Evolutionary conservation across 805 yeast species (phyloP).

Genomic region (Wickerhamomyces strasburgensis): DNA sequence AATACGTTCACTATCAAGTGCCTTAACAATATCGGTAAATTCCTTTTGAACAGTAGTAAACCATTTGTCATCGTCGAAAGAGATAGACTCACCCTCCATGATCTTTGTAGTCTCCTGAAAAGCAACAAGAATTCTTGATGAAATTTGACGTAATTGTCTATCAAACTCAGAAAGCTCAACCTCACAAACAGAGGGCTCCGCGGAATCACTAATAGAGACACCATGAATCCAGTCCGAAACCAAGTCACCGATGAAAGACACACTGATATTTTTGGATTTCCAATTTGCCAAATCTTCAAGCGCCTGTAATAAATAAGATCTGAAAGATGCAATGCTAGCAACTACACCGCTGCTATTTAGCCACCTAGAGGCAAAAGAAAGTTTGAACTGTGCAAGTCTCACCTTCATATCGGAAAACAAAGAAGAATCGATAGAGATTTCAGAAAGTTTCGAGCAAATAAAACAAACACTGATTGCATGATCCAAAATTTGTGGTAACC

Average conservation of each 20-base stretch:
- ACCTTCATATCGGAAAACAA: constrained; percentile 17
- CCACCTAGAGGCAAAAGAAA: constrained; percentile 11
- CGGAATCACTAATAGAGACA: background rate
- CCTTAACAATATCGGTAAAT: constrained; percentile 36
- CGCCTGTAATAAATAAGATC: constrained; percentile 23
- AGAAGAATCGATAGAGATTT: constrained; percentile 13
- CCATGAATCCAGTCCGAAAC: constrained; percentile 42
- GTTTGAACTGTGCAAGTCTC: constrained; percentile 8
- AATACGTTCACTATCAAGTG: constrained; percentile 37
- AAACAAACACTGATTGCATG: constrained; percentile 25
- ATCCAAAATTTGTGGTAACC: constrained; percentile 32
- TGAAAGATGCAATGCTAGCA: constrained; percentile 20
- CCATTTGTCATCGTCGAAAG: constrained; percentile 67
- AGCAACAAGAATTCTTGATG: constrained; percentile 57
- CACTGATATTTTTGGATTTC: constrained; percentile 27
- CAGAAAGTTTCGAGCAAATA: constrained; percentile 14
- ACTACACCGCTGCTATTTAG: constrained; percentile 15
- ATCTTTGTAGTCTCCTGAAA: constrained; percentile 48
- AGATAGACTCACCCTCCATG: constrained; percentile 20
- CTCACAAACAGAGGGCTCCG: background rate
- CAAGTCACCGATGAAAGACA: constrained; percentile 44
- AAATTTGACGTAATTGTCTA: constrained; percentile 40
- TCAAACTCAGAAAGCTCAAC: constrained; percentile 38
- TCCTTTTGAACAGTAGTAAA: constrained; percentile 44
- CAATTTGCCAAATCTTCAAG: constrained; percentile 29